phyloP scores from a whole-genome alignment of 331 rosid genomes.

The Quercus tomentella region DNA sequence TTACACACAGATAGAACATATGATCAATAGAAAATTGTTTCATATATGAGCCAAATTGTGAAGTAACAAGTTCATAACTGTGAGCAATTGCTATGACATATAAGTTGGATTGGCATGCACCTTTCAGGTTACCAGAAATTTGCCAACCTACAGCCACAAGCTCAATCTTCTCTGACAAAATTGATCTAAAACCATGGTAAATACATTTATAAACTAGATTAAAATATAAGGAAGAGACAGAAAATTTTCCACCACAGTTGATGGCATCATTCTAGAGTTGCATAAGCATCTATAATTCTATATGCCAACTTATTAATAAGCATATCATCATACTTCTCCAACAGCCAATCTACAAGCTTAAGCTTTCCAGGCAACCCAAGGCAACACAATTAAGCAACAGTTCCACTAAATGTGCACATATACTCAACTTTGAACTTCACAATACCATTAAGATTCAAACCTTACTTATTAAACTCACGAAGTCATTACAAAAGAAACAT shows the following conservation, averaged over 20 bases:
- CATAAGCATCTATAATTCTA: not conserved
- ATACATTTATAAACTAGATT: not conserved
- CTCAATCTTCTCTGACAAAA: not conserved
- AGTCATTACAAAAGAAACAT: not conserved
- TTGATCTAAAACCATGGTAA: not conserved
- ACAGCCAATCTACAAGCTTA: not conserved
- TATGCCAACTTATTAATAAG: not conserved
- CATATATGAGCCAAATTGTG: not conserved
- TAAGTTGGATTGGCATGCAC: not conserved
- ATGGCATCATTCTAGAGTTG: not conserved
- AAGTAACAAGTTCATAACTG: not conserved
- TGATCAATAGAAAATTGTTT: not conserved
- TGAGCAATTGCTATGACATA: not conserved
- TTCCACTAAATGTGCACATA: too few relatives aligned
- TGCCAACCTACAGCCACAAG: conserved; percentile 5
- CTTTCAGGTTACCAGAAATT: not conserved
- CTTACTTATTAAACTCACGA: not conserved
- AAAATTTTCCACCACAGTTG: not conserved
- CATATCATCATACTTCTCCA: not conserved
- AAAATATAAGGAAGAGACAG: not conserved
- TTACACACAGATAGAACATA: not conserved
- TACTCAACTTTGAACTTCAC: not conserved
- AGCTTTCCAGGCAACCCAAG: not conserved
- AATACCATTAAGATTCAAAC: not conserved
- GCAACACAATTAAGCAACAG: not conserved